Conservation (phyloP, 306 rosid genomes). For the Vigna trinervia region DNA sequence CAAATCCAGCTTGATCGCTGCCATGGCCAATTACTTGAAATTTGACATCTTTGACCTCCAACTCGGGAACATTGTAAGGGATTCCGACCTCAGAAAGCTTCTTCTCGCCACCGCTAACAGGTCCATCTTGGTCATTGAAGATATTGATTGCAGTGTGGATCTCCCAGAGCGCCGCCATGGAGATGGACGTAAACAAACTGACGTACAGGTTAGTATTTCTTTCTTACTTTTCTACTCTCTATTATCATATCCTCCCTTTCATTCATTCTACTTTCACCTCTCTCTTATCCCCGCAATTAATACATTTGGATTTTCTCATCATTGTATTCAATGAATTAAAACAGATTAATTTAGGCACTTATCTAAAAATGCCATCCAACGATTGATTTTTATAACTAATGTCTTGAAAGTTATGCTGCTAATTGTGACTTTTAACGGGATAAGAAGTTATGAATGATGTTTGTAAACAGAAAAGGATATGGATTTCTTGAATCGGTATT, state of each 20-base stretch:
- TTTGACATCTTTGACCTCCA: constrained; percentile 88
- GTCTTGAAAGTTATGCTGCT: too few relatives aligned
- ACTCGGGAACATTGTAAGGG: constrained; percentile 62
- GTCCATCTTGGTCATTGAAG: constrained; percentile 89
- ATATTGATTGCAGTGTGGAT: constrained; percentile 85
- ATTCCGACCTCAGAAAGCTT: constrained; percentile 76
- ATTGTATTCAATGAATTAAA: too few relatives aligned
- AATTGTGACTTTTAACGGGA: too few relatives aligned
- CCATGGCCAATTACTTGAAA: constrained; percentile 87
- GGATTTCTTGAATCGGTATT: too few relatives aligned
- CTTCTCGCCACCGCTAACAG: constrained; percentile 74
- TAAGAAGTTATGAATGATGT: too few relatives aligned
- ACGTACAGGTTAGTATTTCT: constrained; percentile 51
- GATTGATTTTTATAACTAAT: too few relatives aligned
- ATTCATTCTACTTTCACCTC: too few relatives aligned
- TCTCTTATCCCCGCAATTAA: neutral
- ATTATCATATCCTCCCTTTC: neutral
- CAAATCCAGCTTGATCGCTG: constrained; percentile 89
- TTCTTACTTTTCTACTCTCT: neutral
- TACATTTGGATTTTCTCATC: neutral
- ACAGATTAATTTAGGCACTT: too few relatives aligned
- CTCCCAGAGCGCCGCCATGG: constrained; percentile 64
- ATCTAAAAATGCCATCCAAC: too few relatives aligned
- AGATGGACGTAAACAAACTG: constrained; percentile 54
- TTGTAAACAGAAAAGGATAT: too few relatives aligned